Evolutionary conservation across 345 rosid species (phyloP).

Genomic region (Rhizophora apiculata): DNA sequence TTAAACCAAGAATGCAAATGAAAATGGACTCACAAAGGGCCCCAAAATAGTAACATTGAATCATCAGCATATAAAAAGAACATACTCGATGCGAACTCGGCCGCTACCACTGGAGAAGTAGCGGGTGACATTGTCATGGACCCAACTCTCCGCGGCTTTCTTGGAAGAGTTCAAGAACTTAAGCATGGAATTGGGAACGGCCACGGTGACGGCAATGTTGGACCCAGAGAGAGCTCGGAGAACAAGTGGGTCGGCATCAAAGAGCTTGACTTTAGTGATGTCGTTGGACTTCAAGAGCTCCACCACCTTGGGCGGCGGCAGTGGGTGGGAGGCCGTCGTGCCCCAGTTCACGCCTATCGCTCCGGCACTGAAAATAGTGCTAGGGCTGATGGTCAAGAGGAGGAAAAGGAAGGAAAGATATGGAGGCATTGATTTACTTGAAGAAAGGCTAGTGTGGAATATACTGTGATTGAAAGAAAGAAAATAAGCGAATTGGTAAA

Average conservation of each 20-base stretch:
- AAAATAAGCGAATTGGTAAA: no score
- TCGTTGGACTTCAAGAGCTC: conserved; percentile 82
- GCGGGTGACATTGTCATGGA: conserved; percentile 95
- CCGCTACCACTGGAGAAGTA: conserved; percentile 46
- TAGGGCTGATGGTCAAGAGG: conserved; percentile 20
- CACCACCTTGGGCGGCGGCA: conserved; percentile 71
- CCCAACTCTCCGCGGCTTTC: conserved; percentile 81
- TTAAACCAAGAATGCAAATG: no score
- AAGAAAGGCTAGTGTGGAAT: no score
- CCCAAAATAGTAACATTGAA: background rate
- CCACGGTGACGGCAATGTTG: conserved; percentile 60
- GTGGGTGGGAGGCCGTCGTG: conserved; percentile 69
- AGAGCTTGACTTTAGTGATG: conserved; percentile 65
- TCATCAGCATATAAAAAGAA: background rate
- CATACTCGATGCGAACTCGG: conserved; percentile 69
- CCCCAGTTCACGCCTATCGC: conserved; percentile 86
- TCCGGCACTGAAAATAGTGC: conserved; percentile 14
- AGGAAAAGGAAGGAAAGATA: conserved; percentile 22
- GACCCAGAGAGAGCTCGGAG: conserved; percentile 78
- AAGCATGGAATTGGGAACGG: conserved; percentile 64
- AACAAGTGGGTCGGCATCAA: conserved; percentile 70
- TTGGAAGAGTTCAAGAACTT: conserved; percentile 61
- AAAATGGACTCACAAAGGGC: no score
- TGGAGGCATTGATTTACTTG: conserved; percentile 14
- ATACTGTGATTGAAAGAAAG: no score